Base-by-base conservation (phyloP, 495 filamentous ascomycete species). In the Aspergillus steynii region DNA sequence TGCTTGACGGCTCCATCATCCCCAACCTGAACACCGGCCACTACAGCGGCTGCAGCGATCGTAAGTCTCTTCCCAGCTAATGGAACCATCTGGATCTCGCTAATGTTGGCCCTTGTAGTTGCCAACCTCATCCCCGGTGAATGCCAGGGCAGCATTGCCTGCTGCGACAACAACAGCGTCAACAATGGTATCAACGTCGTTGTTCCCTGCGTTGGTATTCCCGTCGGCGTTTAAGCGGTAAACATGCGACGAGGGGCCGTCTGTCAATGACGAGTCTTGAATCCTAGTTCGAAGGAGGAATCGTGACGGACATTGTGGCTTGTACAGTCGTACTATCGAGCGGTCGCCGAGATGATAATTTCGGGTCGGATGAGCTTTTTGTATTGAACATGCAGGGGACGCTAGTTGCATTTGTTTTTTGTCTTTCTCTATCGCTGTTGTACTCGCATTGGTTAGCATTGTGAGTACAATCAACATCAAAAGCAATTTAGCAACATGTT, bases 171-270 rank as follows among this genome's bases (percentile, higher is more conserved):
- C 29, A 31, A 52, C 52, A 37, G 31, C 26, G 28, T 15, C 29
- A 37, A n/a, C 29, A 31, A 42, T n/a, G 52, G 31, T 25, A 4
- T 31, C 14, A 25, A 20, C 14, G 52, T 25, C 6, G 27, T 54
- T 1, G 2, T 34, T 37, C 7, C 28, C 29, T 37, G 29, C 3
- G 1, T 37, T 14, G 28, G 2, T 8, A 1, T 34, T 31, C 5
- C 9, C 26, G 12, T 37, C 37, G 26, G 37, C 29, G 5, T 37
- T 6, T 37, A 73, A 66, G 57, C 72, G 63, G 62, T 68, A 42
- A 42, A 1, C 31, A 3, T 34, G 6, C 2, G 31, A 34, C 31
- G 6, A 20, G 31, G 9, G 31, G 31, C 31, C 31, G 31, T 34
- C 31, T 34, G 6, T 9, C 31, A 7, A 34, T 34, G 6, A 9